Evolutionary conservation across 768 basidiomycete genomes (phyloP), one percentile per base, ranked within the genome.

Genomic region (Termitomyces sp.): DNA sequence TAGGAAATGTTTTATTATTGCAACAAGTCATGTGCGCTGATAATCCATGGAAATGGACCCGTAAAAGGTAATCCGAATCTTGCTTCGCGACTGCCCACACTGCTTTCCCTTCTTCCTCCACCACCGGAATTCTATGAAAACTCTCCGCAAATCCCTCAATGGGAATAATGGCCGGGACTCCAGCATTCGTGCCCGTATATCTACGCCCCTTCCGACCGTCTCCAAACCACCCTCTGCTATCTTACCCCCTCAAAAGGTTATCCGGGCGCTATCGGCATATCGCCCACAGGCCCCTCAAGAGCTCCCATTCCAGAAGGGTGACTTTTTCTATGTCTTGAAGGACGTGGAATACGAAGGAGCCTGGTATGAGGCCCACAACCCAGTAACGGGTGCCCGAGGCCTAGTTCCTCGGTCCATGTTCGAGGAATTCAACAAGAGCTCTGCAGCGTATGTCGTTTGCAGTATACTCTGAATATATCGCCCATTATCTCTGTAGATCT

Each of bases 341-440:
- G 94, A 97, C 63, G 72, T 81, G 16, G 79, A 83, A 46, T 63
- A 72, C 39, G 66, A 76, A 18, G 78, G 75, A 3, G 71, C 75
- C 43, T 98, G 89, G 87, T 99, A 93, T 65, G 91, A 98, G 68
- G 97, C 94, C 3, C 86, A 95, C 67, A 98, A 99, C 67, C 97
- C 96, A 12, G 79, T 94, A 59, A 86, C 88, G 15, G 91, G 93
- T 25, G 86, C 94, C 10, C 82, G 96, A 57, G 97, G 97, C 9
- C 80, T 95, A 40, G 97, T 98, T 1, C 93, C 94, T 31, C 85
- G 86, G 60, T 66, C 77, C 52, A 79, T 89, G 75, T 98, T 98
- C 60, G 96, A 99, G 66, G 91, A 95, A 64, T 91, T 98, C 66
- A 79, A 80, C 53, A 94, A 94, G 73, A 83, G 75, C 44, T 73